Percentiles rank a stretch among this genome's conserved stretches.
These are phyloP conservation scores for Andrographis paniculata DNA, from an alignment of 305 asterid species.

Conservation along the genomic window DNA sequence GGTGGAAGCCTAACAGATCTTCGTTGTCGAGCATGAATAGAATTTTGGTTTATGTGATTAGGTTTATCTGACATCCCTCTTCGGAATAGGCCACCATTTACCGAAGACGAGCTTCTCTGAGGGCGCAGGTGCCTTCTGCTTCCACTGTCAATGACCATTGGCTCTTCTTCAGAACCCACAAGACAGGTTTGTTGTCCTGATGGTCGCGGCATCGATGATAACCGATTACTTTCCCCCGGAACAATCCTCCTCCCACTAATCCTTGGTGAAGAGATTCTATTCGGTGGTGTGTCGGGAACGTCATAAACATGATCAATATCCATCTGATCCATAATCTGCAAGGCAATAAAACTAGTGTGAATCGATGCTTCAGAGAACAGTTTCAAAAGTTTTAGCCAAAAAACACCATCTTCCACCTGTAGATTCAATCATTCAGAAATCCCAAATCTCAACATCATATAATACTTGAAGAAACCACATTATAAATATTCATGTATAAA, in stretches of 20 bases:
- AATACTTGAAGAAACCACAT: too few relatives aligned
- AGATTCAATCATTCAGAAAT: neutral
- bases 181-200: constrained; percentile 16
- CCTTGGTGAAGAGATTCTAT: constrained; percentile 28
- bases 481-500: too few relatives aligned
- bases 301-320: constrained; percentile 41
- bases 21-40: constrained; percentile 18
- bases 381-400: constrained; percentile 3
- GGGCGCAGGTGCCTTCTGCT: constrained; percentile 23
- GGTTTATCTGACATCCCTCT: constrained; percentile 28
- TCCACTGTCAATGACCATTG: constrained; percentile 30
- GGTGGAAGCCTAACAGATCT: constrained; percentile 21
- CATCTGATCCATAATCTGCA: constrained; percentile 64
- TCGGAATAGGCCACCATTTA: constrained; percentile 22
- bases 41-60: constrained; percentile 22
- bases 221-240: constrained; percentile 19
- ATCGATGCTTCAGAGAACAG: constrained; percentile 4
- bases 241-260: constrained; percentile 19
- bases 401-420: neutral
- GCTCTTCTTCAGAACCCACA: constrained; percentile 29
- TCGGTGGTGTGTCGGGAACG: constrained; percentile 92
- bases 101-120: constrained; percentile 27
- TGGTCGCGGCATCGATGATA: constrained; percentile 11
- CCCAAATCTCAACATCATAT: too few relatives aligned
- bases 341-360: constrained; percentile 8